phyloP scores from a whole-genome alignment of 2,329 filamentous ascomycete genomes.

The Aspergillus bombycis region DNA sequence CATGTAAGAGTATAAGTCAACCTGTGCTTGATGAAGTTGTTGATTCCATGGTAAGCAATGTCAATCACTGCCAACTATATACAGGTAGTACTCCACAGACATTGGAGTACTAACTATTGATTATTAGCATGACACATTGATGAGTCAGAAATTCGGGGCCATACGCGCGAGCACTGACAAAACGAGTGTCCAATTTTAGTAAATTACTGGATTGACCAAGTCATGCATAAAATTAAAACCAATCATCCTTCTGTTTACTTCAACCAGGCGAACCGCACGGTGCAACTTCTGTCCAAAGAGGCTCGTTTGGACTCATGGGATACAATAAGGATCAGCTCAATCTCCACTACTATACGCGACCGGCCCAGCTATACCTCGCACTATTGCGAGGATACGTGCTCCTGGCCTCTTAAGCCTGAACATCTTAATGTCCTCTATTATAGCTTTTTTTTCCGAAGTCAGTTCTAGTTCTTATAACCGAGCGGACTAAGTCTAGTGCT shows the following conservation, averaged over 20 bases:
- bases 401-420: background rate
- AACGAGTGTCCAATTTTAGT: background rate
- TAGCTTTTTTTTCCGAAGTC: background rate
- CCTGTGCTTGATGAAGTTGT: background rate
- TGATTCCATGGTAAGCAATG: background rate
- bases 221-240: background rate
- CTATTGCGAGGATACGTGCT: background rate
- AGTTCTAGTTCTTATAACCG: background rate
- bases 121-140: background rate
- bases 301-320: background rate
- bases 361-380: background rate
- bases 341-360: background rate
- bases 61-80: background rate
- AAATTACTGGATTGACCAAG: background rate
- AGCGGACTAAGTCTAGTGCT: background rate
- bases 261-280: background rate
- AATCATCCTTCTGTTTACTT: background rate
- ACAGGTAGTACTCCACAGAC: background rate
- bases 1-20: background rate
- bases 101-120: background rate
- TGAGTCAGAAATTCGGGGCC: background rate
- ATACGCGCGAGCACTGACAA: slow-evolving; percentile 1
- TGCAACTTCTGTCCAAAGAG: slow-evolving; percentile 1
- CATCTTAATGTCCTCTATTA: background rate
- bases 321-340: background rate